Base-by-base conservation (phyloP, 179 eudicot genomes). In the Monotropa hypopitys region DNA sequence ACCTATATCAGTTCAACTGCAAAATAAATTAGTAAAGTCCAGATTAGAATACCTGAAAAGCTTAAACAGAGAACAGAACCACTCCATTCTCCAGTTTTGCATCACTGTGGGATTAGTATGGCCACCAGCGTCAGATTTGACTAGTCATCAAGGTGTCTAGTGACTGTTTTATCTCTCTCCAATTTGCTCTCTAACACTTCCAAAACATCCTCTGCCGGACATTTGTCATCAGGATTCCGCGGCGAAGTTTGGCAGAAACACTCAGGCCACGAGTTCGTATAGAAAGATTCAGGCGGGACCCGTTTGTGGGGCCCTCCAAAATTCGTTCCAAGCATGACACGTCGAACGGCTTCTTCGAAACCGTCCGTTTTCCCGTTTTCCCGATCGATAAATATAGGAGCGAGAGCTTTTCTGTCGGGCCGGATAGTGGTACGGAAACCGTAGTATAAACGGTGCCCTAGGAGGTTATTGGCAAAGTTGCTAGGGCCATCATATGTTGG, bases 401-500 rank as follows among this genome's bases (percentile, higher is more conserved):
- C 97, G 43, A 94, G 94, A 76, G 87, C 94, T 86, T 94, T 94
- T 72, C 97, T 88, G 77, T 94, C 98, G 11, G 98, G 98, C 61
- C 66, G 84, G 77, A 94, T 86, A 49, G 88, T 82, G 16, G 97
- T 90, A 59, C 97, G 91, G 76, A 90, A 94, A 40, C 97, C 97
- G 45, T 92, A 90, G 78, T 94, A 94, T 43, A 90, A 89, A 75
- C 97, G 92, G 81, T 94, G 98, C 23, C 98, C 98, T 16, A 94
- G 74, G 53, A 94, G 97, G 80, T 92, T 94, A 84, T 94, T 94
- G 21, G 98, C 97, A 73, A 94, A 94, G 82, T 94, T 92, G 86
- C 97, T 94, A 20, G 98, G 98, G 40, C 98, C 97, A 62, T 94
- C 98, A 76, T 94, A 94, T 6, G 97, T 94, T 82, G 98, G 96